phyloP scores from a whole-genome alignment of 75 land plant genomes.

The Adiantum capillusveneris region DNA sequence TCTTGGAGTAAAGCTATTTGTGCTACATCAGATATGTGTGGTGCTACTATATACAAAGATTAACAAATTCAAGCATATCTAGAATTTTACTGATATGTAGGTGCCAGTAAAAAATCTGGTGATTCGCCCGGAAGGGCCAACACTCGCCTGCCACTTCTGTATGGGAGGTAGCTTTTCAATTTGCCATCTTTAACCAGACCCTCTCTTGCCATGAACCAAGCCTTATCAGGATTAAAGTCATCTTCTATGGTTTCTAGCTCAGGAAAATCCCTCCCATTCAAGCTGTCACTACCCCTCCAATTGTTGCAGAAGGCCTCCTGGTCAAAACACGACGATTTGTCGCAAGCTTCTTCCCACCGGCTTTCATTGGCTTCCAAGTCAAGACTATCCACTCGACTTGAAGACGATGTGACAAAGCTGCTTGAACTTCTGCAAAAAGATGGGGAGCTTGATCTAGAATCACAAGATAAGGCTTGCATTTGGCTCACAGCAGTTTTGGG shows the following conservation, averaged over 20 bases:
- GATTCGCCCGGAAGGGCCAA: constrained; percentile 12
- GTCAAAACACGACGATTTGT: no score
- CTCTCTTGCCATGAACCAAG: not conserved
- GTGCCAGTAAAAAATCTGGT: constrained; percentile 20
- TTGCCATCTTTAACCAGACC: not conserved
- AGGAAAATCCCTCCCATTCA: not conserved
- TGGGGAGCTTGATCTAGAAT: not conserved
- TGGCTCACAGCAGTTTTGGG: not conserved
- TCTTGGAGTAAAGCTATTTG: no score
- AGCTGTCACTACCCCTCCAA: not conserved
- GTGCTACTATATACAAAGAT: no score
- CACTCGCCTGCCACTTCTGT: not conserved
- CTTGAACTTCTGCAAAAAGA: not conserved
- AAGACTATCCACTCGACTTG: no score
- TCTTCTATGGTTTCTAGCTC: not conserved
- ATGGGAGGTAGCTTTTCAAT: not conserved
- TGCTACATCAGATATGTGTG: no score
- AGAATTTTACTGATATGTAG: constrained; percentile 13
- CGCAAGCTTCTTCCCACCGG: no score
- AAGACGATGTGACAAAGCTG: no score
- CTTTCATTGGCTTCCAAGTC: no score
- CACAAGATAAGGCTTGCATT: not conserved
- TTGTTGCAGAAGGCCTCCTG: no score
- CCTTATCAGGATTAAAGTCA: not conserved
- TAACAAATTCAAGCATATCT: no score